Evolutionary conservation across 23 red algal species (phyloP).

Genomic region (Cyanidioschyzon merolae): DNA sequence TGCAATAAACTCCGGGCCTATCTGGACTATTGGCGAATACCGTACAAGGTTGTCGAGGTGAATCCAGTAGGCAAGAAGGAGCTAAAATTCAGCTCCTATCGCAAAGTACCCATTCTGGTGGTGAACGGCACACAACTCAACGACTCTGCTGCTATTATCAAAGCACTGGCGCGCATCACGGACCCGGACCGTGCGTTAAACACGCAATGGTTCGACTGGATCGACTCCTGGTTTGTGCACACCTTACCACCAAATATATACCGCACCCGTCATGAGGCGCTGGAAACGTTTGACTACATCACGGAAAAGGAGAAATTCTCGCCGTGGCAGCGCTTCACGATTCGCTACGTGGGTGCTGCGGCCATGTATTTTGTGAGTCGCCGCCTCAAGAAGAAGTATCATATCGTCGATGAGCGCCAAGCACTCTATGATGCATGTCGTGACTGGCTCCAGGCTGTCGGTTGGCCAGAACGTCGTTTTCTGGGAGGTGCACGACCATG

Average conservation of each 20-base stretch:
- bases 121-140: slow-evolving; percentile 76
- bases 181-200: slow-evolving; percentile 25
- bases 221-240: slow-evolving; percentile 72
- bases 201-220: slow-evolving; percentile 72
- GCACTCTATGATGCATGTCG: slow-evolving; percentile 47
- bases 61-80: slow-evolving; percentile 83
- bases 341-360: slow-evolving; percentile 63
- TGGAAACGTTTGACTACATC: slow-evolving; percentile 92
- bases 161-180: slow-evolving; percentile 19
- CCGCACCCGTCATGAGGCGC: slow-evolving; percentile 48
- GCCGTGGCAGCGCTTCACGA: slow-evolving; percentile 43
- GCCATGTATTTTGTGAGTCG: slow-evolving; percentile 83
- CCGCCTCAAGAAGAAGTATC: slow-evolving; percentile 91
- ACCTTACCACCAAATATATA: slow-evolving; percentile 95
- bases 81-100: slow-evolving; percentile 43
- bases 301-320: slow-evolving; percentile 64
- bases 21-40: slow-evolving; percentile 78
- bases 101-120: slow-evolving; percentile 79
- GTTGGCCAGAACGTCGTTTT: slow-evolving; percentile 34
- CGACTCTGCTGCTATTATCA: slow-evolving; percentile 63
- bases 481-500: slow-evolving; percentile 45
- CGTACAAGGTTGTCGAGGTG: slow-evolving; percentile 75
- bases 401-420: slow-evolving; percentile 68
- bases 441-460: slow-evolving; percentile 47
- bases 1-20: slow-evolving; percentile 98